These are phyloP conservation scores for Delphinella strobiligena DNA, from an alignment of 2,329 filamentous ascomycete genomes.

Conservation along the genomic window DNA sequence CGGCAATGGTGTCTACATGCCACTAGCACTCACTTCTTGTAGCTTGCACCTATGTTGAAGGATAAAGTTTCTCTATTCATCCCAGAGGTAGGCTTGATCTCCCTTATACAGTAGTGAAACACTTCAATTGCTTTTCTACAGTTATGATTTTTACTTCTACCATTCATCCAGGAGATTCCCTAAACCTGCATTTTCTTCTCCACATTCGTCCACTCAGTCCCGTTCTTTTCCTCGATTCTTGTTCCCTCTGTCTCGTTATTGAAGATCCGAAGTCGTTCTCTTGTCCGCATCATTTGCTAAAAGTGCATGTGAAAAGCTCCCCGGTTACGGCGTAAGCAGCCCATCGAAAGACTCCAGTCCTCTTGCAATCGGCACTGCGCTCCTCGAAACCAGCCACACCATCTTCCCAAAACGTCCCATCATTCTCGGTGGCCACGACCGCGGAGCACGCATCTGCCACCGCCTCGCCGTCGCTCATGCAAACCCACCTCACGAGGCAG, in stretches of 20 bases:
- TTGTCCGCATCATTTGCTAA: slow-evolving; percentile 4
- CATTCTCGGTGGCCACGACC: slow-evolving; percentile 38
- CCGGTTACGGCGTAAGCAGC: slow-evolving; percentile 34
- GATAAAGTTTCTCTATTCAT: slow-evolving; percentile 32
- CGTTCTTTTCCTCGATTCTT: not conserved
- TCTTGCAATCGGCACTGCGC: slow-evolving; percentile 28
- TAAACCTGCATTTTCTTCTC: not conserved
- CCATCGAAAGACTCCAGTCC: slow-evolving; percentile 19
- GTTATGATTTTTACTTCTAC: too few species aligned
- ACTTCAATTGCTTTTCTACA: too few species aligned
- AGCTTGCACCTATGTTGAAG: slow-evolving; percentile 28
- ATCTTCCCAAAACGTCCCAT: slow-evolving; percentile 25
- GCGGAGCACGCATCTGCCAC: slow-evolving; percentile 38
- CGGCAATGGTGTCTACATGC: slow-evolving; percentile 19
- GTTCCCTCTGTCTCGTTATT: not conserved
- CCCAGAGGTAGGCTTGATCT: slow-evolving; percentile 26
- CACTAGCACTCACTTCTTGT: not conserved
- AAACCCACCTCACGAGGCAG: slow-evolving; percentile 9
- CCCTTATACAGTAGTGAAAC: too few species aligned
- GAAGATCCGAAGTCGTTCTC: too few species aligned
- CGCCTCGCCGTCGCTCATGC: slow-evolving; percentile 33
- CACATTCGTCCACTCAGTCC: not conserved
- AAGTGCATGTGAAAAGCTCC: slow-evolving; percentile 19
- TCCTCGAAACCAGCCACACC: slow-evolving; percentile 27
- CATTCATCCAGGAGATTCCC: too few species aligned